Evolutionary conservation across 1,284 basidiomycete species (phyloP).

Genomic region (Trichosporon coremiiforme): DNA sequence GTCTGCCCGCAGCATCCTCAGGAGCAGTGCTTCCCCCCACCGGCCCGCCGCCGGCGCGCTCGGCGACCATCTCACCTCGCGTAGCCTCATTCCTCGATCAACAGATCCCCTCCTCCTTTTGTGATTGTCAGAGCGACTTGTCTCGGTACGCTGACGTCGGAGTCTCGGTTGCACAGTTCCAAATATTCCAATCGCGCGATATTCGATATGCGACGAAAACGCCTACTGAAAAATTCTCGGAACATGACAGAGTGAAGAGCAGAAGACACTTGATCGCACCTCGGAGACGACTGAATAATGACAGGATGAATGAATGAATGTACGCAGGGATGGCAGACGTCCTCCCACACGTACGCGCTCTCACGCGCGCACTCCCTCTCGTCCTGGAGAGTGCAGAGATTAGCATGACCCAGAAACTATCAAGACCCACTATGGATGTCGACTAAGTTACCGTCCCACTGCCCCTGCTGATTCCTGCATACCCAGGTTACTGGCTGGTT

Average conservation of each 20-base stretch:
- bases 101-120: conserved; percentile 1
- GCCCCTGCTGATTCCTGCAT: conserved; percentile 11
- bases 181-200: background rate
- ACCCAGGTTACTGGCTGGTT: background rate
- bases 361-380: background rate
- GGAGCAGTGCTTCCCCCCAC: background rate
- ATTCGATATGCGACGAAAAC: background rate
- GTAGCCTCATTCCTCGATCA: conserved; percentile 5
- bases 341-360: background rate
- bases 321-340: background rate
- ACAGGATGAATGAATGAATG: background rate
- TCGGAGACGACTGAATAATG: too few species aligned
- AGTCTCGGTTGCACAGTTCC: background rate
- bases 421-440: conserved; percentile 10
- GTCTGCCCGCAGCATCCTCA: background rate
- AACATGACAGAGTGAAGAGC: background rate
- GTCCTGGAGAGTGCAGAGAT: background rate
- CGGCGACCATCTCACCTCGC: background rate
- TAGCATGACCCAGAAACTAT: conserved; percentile 14
- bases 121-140: background rate
- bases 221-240: background rate
- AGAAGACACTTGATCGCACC: background rate
- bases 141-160: background rate
- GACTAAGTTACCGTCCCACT: conserved; percentile 13
- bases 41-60: background rate